A percentile compares a stretch with the other conserved stretches of the same genome.
Conservation (phyloP, 768 basidiomycete genomes). For the Tylopilus cervinicoccineus region DNA sequence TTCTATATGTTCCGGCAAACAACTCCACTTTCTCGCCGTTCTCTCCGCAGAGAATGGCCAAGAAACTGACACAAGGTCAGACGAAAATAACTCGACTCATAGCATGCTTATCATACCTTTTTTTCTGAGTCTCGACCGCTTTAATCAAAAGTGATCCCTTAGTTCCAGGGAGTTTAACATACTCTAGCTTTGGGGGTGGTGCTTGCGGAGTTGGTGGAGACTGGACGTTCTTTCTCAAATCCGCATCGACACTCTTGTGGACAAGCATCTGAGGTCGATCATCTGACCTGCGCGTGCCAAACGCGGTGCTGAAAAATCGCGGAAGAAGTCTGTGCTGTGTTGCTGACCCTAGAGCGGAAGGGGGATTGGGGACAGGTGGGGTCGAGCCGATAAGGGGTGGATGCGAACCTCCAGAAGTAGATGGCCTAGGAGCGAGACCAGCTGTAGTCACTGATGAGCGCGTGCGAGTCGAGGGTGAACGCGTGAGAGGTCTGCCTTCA, state of each 20-base stretch:
- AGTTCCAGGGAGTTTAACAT: slow-evolving; percentile 89
- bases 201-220: slow-evolving; percentile 42
- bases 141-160: slow-evolving; percentile 82
- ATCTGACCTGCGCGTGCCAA: slow-evolving; percentile 55
- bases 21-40: slow-evolving; percentile 91
- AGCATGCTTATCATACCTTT: slow-evolving; percentile 52
- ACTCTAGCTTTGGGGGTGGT: slow-evolving; percentile 83
- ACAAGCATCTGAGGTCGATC: slow-evolving; percentile 41
- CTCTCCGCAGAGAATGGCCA: slow-evolving; percentile 90
- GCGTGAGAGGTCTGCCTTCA: slow-evolving; percentile 19
- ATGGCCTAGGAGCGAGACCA: slow-evolving; percentile 26
- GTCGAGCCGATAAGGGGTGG: slow-evolving; percentile 19
- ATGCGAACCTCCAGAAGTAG: slow-evolving; percentile 31
- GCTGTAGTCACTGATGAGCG: slow-evolving; percentile 12
- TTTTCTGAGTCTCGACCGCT: slow-evolving; percentile 85
- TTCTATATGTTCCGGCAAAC: slow-evolving; percentile 87
- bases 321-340: slow-evolving; percentile 66
- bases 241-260: slow-evolving; percentile 38
- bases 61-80: slow-evolving; percentile 51
- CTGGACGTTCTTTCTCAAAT: slow-evolving; percentile 35
- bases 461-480: slow-evolving; percentile 25
- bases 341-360: slow-evolving; percentile 29
- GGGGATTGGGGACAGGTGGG: slow-evolving; percentile 24
- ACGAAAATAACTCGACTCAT: neutral
- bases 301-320: slow-evolving; percentile 63